Evolutionary conservation across 306 rosid species (phyloP).

Genomic region (Quercus robur): DNA sequence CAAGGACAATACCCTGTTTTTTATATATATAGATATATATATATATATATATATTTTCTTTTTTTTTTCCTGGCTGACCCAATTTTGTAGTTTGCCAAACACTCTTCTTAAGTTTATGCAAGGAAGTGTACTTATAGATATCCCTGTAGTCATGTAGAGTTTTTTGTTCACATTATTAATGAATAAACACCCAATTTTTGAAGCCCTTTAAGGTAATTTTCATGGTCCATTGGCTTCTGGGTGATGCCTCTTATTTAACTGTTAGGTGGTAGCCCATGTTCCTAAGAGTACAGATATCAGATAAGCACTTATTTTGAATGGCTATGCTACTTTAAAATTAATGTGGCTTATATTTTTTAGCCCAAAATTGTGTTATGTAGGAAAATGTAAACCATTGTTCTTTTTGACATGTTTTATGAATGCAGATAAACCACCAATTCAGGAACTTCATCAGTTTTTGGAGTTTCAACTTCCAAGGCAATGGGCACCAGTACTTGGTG

Average conservation of each 20-base stretch:
- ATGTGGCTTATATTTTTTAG: background rate
- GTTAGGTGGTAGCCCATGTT: background rate
- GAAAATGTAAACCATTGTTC: conserved; percentile 1
- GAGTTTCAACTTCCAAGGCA: conserved; percentile 84
- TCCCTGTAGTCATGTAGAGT: background rate
- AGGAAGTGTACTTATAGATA: background rate
- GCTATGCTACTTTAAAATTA: background rate
- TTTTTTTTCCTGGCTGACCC: background rate
- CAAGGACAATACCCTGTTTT: too few relatives aligned
- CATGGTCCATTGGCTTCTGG: background rate
- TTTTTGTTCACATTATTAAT: background rate
- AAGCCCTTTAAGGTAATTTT: background rate
- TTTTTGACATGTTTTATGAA: conserved; percentile 8
- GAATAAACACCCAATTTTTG: background rate
- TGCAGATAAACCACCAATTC: conserved; percentile 68
- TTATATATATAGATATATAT: too few relatives aligned
- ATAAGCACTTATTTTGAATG: background rate
- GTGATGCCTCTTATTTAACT: background rate
- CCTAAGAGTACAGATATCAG: background rate
- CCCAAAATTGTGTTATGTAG: background rate
- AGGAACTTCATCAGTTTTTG: conserved; percentile 74
- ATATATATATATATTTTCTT: too few relatives aligned
- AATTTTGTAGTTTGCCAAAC: background rate
- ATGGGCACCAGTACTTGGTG: conserved; percentile 87
- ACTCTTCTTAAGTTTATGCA: background rate